phyloP scores from a whole-genome alignment of 805 yeast genomes.

The Maudiozyma turicensis region DNA sequence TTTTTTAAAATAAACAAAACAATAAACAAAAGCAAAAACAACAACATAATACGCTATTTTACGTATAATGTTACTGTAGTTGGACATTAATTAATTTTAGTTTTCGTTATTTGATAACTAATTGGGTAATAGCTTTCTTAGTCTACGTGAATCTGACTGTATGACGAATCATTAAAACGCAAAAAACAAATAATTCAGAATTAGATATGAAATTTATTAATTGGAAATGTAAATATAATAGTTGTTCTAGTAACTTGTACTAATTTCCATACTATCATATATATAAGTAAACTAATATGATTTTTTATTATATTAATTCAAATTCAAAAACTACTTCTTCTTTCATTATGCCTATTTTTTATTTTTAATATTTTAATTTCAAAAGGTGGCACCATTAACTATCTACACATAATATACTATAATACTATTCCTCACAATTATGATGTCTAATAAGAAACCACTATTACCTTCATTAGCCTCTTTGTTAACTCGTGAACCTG shows the following conservation, averaged over 20 bases:
- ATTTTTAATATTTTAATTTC: background rate
- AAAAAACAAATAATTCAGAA: too few species aligned
- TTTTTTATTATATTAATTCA: background rate
- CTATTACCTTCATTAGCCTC: slow-evolving; percentile 19
- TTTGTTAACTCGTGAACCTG: slow-evolving; percentile 6
- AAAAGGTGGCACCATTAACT: background rate
- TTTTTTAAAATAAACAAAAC: too few species aligned
- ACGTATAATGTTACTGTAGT: too few species aligned
- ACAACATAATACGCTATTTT: too few species aligned
- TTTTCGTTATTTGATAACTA: background rate
- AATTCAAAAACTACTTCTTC: too few species aligned
- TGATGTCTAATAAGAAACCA: slow-evolving; percentile 5
- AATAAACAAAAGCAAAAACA: too few species aligned
- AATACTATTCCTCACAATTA: background rate
- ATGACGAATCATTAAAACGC: background rate
- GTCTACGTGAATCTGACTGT: background rate
- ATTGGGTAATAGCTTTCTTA: background rate
- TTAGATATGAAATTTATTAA: too few species aligned
- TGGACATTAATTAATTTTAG: too few species aligned
- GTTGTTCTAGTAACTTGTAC: too few species aligned
- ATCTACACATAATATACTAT: background rate
- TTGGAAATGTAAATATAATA: too few species aligned
- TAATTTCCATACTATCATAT: background rate
- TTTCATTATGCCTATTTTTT: background rate
- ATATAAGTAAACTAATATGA: background rate